Conservation (phyloP, 495 filamentous ascomycete species). For the Penicillium herquei region DNA sequence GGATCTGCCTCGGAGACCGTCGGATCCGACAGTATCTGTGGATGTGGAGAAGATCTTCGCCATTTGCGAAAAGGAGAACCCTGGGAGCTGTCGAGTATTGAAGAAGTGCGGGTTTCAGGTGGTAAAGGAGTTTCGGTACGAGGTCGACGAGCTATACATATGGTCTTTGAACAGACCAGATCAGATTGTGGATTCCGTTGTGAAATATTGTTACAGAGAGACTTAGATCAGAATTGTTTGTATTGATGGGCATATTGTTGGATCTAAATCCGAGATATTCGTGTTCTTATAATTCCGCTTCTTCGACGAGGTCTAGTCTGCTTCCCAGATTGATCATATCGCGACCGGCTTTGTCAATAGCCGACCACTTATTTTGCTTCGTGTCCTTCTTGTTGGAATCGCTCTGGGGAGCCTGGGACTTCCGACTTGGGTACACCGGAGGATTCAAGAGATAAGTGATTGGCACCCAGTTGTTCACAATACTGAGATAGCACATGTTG, state of each 20-base stretch:
- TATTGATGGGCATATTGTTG: not conserved
- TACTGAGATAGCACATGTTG: slow-evolving; percentile 23
- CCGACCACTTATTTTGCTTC: not conserved
- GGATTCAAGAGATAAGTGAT: slow-evolving; percentile 27
- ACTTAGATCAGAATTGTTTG: not conserved
- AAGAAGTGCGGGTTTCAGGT: slow-evolving; percentile 39
- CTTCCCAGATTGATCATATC: not conserved
- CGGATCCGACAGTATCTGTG: not conserved
- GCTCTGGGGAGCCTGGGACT: not conserved
- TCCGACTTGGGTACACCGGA: slow-evolving; percentile 14
- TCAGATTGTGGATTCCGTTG: not conserved
- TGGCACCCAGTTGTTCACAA: slow-evolving; percentile 26
- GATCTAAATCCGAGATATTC: not conserved
- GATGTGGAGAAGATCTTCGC: slow-evolving; percentile 20
- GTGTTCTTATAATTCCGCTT: not conserved
- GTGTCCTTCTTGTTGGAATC: too few relatives aligned
- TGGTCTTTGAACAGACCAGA: slow-evolving; percentile 34
- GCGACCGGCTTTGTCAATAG: not conserved
- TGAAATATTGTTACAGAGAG: not conserved
- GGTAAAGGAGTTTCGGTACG: slow-evolving; percentile 21
- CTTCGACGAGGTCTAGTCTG: not conserved
- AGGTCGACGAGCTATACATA: slow-evolving; percentile 39
- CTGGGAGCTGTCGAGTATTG: slow-evolving; percentile 29
- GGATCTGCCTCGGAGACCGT: slow-evolving; percentile 11
- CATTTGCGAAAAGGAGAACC: slow-evolving; percentile 26